phyloP scores from a whole-genome alignment of 1,284 basidiomycete genomes.

The Agroathelia rolfsii region DNA sequence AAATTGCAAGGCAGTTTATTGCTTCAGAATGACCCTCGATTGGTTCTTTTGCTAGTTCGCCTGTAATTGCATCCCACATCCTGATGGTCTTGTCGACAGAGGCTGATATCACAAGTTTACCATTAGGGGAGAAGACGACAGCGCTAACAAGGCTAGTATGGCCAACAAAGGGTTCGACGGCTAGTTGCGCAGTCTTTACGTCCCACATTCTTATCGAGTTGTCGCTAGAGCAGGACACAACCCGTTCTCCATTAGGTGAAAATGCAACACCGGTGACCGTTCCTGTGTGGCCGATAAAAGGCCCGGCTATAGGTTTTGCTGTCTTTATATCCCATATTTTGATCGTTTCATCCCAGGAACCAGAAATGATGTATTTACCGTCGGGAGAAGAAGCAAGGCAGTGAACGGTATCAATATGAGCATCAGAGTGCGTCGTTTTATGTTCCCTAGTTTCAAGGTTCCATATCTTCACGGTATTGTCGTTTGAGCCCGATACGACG shows the following conservation, averaged over 20 bases:
- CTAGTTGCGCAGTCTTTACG: constrained; percentile 2
- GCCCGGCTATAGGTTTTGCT: background rate
- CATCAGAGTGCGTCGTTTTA: no score
- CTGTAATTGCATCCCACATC: constrained; percentile 7
- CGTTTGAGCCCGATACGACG: no score
- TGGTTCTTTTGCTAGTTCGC: no score
- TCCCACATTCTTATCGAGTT: constrained; percentile 5
- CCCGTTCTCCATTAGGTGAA: constrained; percentile 7
- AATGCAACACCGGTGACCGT: constrained; percentile 6
- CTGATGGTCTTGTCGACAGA: no score
- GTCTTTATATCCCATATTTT: constrained; percentile 8
- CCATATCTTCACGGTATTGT: no score
- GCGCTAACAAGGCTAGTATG: constrained; percentile 72
- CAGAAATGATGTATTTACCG: constrained; percentile 6
- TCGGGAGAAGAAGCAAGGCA: constrained; percentile 10
- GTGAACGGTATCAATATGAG: no score
- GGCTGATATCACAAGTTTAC: no score
- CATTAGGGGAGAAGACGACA: constrained; percentile 99
- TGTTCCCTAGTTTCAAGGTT: no score
- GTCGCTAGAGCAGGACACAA: constrained; percentile 5
- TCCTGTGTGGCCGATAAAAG: constrained; percentile 3
- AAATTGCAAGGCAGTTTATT: no score
- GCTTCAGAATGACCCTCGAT: no score
- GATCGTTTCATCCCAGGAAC: constrained; percentile 6
- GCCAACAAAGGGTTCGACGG: constrained; percentile 1